These are phyloP conservation scores for Quercus ilex DNA, from an alignment of 306 rosid species.

Conservation along the genomic window DNA sequence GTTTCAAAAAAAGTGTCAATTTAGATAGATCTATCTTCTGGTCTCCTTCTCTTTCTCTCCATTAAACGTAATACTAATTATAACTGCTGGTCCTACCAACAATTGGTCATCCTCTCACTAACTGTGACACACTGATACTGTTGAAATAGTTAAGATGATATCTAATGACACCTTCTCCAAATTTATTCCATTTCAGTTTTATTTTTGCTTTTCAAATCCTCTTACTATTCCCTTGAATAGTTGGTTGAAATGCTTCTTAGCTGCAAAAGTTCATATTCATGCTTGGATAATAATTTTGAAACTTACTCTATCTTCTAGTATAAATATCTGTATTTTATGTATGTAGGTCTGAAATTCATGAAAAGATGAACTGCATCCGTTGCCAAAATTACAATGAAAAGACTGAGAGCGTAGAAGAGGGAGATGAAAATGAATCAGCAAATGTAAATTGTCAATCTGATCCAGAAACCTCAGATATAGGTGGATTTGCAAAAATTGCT, in stretches of 20 bases:
- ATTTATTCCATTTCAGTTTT: neutral
- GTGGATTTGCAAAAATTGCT: constrained; percentile 86
- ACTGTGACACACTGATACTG: neutral
- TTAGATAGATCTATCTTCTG: constrained; percentile 5
- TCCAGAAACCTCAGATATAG: constrained; percentile 66
- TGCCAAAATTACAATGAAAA: constrained; percentile 51
- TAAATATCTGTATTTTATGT: constrained; percentile 19
- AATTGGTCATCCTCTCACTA: neutral
- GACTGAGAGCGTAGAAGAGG: constrained; percentile 30
- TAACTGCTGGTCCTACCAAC: neutral
- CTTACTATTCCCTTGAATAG: neutral
- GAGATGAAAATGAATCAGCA: constrained; percentile 24
- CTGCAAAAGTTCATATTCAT: neutral
- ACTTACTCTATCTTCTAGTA: constrained; percentile 1
- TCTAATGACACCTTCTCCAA: neutral
- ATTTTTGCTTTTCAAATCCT: neutral
- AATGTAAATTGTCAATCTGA: constrained; percentile 30
- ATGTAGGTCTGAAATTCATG: constrained; percentile 89
- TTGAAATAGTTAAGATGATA: constrained; percentile 4
- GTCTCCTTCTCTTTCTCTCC: constrained; percentile 9
- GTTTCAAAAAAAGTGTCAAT: neutral
- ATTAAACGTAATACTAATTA: neutral
- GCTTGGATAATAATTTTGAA: neutral
- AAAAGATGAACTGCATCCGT: constrained; percentile 76
- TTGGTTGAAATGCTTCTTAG: neutral